phyloP scores from a whole-genome alignment of 805 yeast genomes.

The Wickerhamomyces pijperi region DNA sequence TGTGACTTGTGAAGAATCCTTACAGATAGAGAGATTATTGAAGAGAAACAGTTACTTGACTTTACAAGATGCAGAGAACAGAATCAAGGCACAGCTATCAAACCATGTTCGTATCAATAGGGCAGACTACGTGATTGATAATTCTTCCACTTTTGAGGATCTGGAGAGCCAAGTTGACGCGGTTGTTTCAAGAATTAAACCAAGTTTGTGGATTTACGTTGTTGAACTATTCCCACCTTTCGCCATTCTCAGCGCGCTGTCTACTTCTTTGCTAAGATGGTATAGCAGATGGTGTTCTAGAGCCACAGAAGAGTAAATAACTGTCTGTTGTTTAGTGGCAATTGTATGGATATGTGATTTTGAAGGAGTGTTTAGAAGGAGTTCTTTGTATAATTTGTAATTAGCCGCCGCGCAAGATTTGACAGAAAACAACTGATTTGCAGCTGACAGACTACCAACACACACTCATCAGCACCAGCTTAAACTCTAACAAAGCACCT shows the following conservation, averaged over 20 bases:
- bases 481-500: too few species aligned
- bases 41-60: constrained; percentile 58
- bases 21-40: constrained; percentile 54
- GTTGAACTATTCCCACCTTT: constrained; percentile 31
- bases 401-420: too few species aligned
- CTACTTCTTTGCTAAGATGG: not conserved
- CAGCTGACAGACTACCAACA: too few species aligned
- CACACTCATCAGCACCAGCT: too few species aligned
- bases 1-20: constrained; percentile 46
- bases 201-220: constrained; percentile 21
- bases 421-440: too few species aligned
- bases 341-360: too few species aligned
- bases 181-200: constrained; percentile 26
- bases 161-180: constrained; percentile 32
- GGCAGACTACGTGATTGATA: constrained; percentile 63
- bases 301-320: not conserved
- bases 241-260: constrained; percentile 17
- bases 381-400: too few species aligned
- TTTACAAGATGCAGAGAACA: constrained; percentile 52
- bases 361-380: too few species aligned
- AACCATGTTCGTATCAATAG: constrained; percentile 40
- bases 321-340: too few species aligned
- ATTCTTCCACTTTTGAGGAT: constrained; percentile 35
- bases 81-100: constrained; percentile 73
- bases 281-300: not conserved